These are phyloP conservation scores for Mollisiaceae sp. DNA, from an alignment of 2,329 filamentous ascomycete genomes.

Conservation along the genomic window DNA sequence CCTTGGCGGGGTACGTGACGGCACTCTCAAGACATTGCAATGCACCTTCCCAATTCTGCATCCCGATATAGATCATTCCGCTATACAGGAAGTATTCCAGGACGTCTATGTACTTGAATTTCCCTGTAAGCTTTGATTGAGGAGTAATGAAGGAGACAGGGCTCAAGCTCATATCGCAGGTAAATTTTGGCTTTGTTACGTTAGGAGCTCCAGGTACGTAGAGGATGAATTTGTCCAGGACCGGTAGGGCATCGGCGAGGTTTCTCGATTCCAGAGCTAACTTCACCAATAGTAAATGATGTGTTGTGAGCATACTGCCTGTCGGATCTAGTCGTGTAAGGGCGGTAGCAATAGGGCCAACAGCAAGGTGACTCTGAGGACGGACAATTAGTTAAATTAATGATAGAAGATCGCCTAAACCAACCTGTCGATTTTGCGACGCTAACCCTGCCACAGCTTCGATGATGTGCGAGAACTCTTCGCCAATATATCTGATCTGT, in stretches of 20 bases:
- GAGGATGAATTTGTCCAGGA: conserved; percentile 69
- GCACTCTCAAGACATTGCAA: conserved; percentile 65
- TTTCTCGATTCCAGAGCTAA: conserved; percentile 60
- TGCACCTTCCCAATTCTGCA: conserved; percentile 66
- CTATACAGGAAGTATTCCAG: conserved; percentile 71
- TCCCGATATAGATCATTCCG: conserved; percentile 67
- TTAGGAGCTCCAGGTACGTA: conserved; percentile 61
- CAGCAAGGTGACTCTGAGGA: conserved; percentile 34
- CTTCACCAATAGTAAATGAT: conserved; percentile 62
- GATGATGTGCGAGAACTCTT: conserved; percentile 52
- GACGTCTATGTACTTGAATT: conserved; percentile 57
- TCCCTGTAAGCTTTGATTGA: conserved; percentile 60
- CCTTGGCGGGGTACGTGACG: conserved; percentile 69
- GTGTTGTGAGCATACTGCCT: conserved; percentile 68
- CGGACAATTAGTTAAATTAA: conserved; percentile 22
- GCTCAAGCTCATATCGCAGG: conserved; percentile 53
- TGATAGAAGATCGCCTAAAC: conserved; percentile 4
- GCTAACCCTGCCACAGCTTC: conserved; percentile 43
- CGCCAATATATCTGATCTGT: conserved; percentile 59
- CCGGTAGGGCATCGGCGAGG: conserved; percentile 59
- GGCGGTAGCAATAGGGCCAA: conserved; percentile 47
- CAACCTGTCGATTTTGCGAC: conserved; percentile 32
- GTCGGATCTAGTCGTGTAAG: conserved; percentile 71
- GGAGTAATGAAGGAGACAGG: conserved; percentile 64
- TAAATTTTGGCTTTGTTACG: conserved; percentile 43